These are phyloP conservation scores for Vaccinium corymbosum DNA, from an alignment of 148 eudicot genomes.

Conservation along the genomic window DNA sequence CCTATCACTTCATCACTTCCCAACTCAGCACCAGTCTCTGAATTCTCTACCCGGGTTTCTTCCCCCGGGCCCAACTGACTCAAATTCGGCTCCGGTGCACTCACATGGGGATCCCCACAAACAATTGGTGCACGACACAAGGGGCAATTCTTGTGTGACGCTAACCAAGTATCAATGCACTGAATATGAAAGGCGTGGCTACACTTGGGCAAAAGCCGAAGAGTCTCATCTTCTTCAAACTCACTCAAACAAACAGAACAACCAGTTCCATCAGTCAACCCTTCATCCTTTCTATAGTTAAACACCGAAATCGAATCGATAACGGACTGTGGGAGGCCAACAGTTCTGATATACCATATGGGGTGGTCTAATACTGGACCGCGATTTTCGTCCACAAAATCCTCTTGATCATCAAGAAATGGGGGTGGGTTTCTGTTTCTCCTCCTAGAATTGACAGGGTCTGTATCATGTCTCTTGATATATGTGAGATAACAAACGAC, in stretches of 20 bases:
- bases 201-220: constrained; percentile 66
- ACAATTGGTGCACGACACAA: constrained; percentile 60
- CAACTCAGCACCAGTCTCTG: constrained; percentile 7
- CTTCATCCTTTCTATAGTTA: constrained; percentile 39
- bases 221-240: constrained; percentile 54
- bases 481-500: constrained; percentile 34
- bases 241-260: constrained; percentile 61
- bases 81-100: constrained; percentile 5
- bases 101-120: background rate
- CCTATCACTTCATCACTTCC: constrained; percentile 11
- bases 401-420: background rate
- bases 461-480: constrained; percentile 20
- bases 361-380: constrained; percentile 35
- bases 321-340: constrained; percentile 47
- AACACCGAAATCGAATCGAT: constrained; percentile 54
- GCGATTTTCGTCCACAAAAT: constrained; percentile 15
- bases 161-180: constrained; percentile 65
- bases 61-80: constrained; percentile 5
- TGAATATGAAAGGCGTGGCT: constrained; percentile 58
- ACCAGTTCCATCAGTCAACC: constrained; percentile 37
- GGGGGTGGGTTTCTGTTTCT: constrained; percentile 5
- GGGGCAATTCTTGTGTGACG: constrained; percentile 63
- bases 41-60: constrained; percentile 8
- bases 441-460: constrained; percentile 7
- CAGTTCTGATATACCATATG: constrained; percentile 50